These are phyloP conservation scores for Tetradesmus obliquus DNA, from an alignment of 139 green algal genomes.

Conservation along the genomic window DNA sequence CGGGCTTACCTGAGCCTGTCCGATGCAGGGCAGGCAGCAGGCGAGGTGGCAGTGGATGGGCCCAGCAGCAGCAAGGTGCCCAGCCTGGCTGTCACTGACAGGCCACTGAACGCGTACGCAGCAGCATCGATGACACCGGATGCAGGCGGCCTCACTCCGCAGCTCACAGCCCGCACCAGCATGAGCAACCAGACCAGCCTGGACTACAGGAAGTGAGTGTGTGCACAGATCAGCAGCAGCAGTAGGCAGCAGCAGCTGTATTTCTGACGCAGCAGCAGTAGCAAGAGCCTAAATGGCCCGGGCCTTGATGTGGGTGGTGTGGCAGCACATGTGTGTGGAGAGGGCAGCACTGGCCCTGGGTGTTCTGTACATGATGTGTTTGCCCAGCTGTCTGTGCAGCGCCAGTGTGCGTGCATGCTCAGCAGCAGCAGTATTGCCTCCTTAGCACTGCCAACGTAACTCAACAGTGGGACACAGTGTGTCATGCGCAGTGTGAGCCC, in stretches of 20 bases:
- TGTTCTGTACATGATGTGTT: not conserved
- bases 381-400: not conserved
- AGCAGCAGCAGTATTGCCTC: no score
- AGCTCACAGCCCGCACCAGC: not conserved
- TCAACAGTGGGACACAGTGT: no score
- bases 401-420: not conserved
- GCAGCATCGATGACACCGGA: not conserved
- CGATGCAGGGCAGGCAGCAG: conserved; percentile 17
- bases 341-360: not conserved
- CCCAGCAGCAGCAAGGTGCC: not conserved
- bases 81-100: not conserved
- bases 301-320: no score
- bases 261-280: not conserved
- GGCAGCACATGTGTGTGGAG: not conserved
- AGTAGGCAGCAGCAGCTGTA: not conserved
- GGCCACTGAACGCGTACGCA: not conserved
- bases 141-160: conserved; percentile 7
- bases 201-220: conserved; percentile 16
- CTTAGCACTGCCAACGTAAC: no score
- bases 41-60: not conserved
- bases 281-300: not conserved
- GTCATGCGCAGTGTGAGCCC: no score
- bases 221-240: not conserved
- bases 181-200: conserved; percentile 4
- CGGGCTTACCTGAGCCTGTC: conserved; percentile 22